Evolutionary conservation across 192 early-diverging fungal genomes (phyloP), one percentile per base, ranked within the genome.

Genomic region (Mortierella antarctica): DNA sequence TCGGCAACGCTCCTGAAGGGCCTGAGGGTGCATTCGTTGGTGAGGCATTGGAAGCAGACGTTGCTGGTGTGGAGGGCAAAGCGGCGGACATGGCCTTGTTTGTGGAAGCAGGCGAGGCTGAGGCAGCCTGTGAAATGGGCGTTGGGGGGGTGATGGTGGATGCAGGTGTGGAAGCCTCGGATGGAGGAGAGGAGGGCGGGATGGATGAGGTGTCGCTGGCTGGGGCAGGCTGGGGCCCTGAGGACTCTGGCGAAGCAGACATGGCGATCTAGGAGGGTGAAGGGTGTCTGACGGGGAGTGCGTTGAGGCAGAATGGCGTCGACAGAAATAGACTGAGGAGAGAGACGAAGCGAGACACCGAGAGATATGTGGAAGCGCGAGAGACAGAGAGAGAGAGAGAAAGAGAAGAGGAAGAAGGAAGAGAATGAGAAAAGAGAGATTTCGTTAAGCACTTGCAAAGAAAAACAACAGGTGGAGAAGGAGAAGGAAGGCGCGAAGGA

Each of bases 1-100:
- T 67, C 39, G 84, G 61, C 10, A 67, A 31, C 3, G 64, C 40
- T 18, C 82, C 44, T 6, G 72, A 20, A 40, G 31, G n/a, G 18
- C 12, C 62, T 45, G 66, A 15, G n/a, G 74, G 20, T 21, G 45
- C 18, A 57, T 55, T 18, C 21, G 71, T 14, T 20, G 44, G 41
- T 44, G 63, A 14, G 42, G 13, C 20, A 11, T 45, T 45, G 4
- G n/a, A 47, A n/a, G 39, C 42, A 18, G 62, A 15, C 31, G 40
- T 31, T 20, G 70, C 58, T 49, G 63, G 21, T 40, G 57, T n/a
- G 13, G 63, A 41, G 9, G 62, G 8, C n/a, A 58, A 6, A 58
- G 51, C 51, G 57, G 57, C 54, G 21, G 56, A 17, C 17, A 23
- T 59, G 8, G 18, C 8, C 4, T 23, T 8, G 39, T 52, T 40